A percentile compares a stretch with the other conserved stretches of the same genome.
Conservation (phyloP, 441 rosid species). For the Omphalea diandra region DNA sequence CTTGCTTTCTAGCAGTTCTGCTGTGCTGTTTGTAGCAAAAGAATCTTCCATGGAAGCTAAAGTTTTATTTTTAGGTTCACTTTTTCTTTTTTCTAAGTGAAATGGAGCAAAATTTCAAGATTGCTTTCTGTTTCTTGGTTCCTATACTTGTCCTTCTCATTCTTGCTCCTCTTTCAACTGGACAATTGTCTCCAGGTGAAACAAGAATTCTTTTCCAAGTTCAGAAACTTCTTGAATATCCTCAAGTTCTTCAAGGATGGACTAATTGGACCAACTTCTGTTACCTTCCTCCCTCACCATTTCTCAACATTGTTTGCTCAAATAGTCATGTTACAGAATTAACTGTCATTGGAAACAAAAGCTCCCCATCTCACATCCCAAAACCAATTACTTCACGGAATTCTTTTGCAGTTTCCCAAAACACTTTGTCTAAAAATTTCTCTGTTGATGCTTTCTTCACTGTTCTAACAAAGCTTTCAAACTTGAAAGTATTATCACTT, state of each 20-base stretch:
- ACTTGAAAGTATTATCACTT: constrained; percentile 56
- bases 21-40: no score
- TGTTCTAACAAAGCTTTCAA: constrained; percentile 60
- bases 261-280: constrained; percentile 76
- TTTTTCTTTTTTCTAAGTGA: neutral
- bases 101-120: constrained; percentile 32
- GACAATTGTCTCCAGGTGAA: constrained; percentile 56
- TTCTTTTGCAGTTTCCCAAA: constrained; percentile 32
- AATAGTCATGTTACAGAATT: constrained; percentile 53
- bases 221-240: constrained; percentile 67
- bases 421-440: constrained; percentile 45
- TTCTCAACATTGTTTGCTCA: constrained; percentile 58
- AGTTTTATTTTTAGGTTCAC: neutral
- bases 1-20: no score
- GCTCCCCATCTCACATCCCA: constrained; percentile 28
- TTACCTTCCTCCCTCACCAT: constrained; percentile 58
- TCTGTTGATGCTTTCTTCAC: constrained; percentile 74
- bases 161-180: constrained; percentile 40
- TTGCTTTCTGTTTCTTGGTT: constrained; percentile 25
- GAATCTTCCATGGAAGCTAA: neutral
- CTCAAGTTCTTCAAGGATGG: constrained; percentile 71
- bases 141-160: constrained; percentile 24
- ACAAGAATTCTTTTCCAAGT: constrained; percentile 52
- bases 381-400: constrained; percentile 21
- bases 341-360: constrained; percentile 63